These are phyloP conservation scores for Trypanosoma lewisi DNA, from an alignment of 208 protist genomes.

Conservation along the genomic window DNA sequence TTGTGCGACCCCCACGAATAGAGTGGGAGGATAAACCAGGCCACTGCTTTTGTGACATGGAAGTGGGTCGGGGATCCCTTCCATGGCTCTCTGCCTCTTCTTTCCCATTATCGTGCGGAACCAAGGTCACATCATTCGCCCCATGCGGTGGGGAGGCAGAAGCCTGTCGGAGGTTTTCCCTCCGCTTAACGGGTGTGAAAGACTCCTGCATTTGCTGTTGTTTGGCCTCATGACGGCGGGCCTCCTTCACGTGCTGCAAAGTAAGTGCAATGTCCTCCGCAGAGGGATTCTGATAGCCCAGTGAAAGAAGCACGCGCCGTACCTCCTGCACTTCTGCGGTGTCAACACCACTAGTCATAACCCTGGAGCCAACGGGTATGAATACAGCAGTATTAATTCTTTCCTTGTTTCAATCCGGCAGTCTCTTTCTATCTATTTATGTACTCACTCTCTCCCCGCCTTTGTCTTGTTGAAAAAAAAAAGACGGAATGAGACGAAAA, in stretches of 20 bases:
- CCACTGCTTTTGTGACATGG: constrained; percentile 13
- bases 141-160: constrained; percentile 17
- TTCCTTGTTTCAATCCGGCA: no score
- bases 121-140: constrained; percentile 17
- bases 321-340: constrained; percentile 38
- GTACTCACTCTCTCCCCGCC: no score
- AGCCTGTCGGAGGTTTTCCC: background rate
- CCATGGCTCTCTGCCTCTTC: constrained; percentile 4
- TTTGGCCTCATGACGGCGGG: background rate
- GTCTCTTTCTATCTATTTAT: no score
- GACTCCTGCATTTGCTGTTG: background rate
- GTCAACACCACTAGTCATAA: constrained; percentile 8
- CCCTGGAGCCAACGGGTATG: background rate
- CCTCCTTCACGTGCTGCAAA: constrained; percentile 37
- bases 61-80: background rate
- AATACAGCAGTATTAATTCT: background rate
- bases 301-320: constrained; percentile 33
- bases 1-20: constrained; percentile 18
- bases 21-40: constrained; percentile 18
- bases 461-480: no score
- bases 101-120: constrained; percentile 1
- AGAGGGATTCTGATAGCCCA: constrained; percentile 59
- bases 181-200: background rate
- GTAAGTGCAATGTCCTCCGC: constrained; percentile 55
- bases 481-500: no score